Base-by-base conservation (phyloP, 1,284 basidiomycete genomes). In the Trichosporon sp. region DNA sequence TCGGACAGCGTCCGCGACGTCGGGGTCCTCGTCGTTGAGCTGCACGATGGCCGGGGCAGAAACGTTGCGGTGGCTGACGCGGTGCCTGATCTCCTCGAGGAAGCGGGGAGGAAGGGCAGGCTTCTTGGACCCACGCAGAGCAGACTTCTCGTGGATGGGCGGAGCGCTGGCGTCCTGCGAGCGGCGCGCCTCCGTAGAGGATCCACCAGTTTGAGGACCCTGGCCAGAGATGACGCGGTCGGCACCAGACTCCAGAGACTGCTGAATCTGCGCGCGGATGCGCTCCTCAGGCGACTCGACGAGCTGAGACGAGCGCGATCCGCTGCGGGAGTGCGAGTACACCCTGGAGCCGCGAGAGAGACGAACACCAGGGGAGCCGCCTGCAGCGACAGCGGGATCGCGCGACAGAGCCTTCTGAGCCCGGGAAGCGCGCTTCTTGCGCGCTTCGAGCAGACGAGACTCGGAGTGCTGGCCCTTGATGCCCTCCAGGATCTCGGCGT, bases 261-360 rank as follows among this genome's bases (percentile, higher is more conserved):
- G 89, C 78, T 94, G 91, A 66, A 95, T 91, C 79, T 94, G 92
- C 75, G 91, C 90, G 75, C 91, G 88, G 4, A 92, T 92, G 72
- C 90, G 87, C n/a, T 90, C 91, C 72, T 95, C 94, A 2, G 59
- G 59, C 31, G 59, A 35, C 14, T 63, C 59, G 32, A 16, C 6
- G 5, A 2, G 14, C 16, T 32, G 26, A 14, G 59, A 63, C 31
- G 59, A 63, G 32, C 59, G 59, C 2, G 59, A 63, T 32, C 32
- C n/a, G 31, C 16, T 35, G 14, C 59, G 59, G 6, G 59, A 35
- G 16, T 63, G 59, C 16, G 59, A 37, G 59, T 35, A 63, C 59
- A 63, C 59, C 59, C n/a, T 63, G 16, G 59, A 63, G 59, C 59
- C 59, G 7, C 59, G 59, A 16, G 59, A 63, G 14, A 63, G 59